Evolutionary conservation across 441 rosid species (phyloP), one percentile per base, ranked within the genome.

Genomic region (Biscutella laevigata): DNA sequence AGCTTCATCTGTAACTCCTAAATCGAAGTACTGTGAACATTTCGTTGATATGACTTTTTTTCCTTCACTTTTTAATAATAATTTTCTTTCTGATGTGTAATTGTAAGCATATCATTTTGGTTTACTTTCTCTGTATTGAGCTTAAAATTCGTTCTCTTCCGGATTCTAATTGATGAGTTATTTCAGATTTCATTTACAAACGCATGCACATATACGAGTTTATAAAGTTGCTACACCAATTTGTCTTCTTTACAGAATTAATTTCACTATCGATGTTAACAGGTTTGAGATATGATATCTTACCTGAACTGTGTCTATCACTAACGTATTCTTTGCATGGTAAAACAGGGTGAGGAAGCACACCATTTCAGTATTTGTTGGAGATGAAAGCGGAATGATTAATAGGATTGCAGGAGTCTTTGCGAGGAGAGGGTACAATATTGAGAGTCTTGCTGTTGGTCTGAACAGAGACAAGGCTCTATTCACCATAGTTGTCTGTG

Each of bases 371-470:
- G 86, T 82, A n/a, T 79, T 82, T 51, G 89, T 82, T 45, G 89
- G 89, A 32, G 86, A 82, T 46, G 89, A 82, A 58, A 79, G 86
- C 57, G 90, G 89, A 53, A 82, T 79, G 70, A 77, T 82, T 60
- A 82, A 82, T 40, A 70, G 86, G 67, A 82, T 82, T 35, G 86
- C 86, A 1, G 89, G 89, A 39, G 89, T 82, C 4, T 82, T 82
- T 67, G 84, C 84, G 5, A 70, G 89, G 61, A 71, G 89, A 51
- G 89, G 86, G 22, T 82, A 79, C 57, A 82, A 82, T 67, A 82
- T 79, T 1, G 80, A 82, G 74, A 75, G 86, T 32, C 83, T 82
- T 9, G 89, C 86, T 44, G 89, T 82, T 43, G 86, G 86, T 48
- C 60, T 82, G 20, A 77, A 75, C 69, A 72, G 68, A 64, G 83